Evolutionary conservation across 345 rosid genomes (phyloP).

Genomic region (Triadica sebifera): DNA sequence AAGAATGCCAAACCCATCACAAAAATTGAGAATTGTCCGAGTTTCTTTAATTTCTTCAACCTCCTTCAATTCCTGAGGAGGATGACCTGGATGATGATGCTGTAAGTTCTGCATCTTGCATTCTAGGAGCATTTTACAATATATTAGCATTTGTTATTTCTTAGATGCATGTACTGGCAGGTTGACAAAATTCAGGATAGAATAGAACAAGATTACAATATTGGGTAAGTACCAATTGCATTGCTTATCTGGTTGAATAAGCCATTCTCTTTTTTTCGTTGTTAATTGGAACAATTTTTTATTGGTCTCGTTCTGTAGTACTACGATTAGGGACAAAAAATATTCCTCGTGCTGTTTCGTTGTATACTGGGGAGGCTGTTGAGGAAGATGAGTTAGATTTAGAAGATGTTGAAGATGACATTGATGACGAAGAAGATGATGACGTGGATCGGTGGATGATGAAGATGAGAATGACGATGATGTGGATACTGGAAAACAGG

Average conservation of each 20-base stretch:
- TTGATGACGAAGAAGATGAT: background rate
- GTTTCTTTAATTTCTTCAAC: constrained; percentile 25
- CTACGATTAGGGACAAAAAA: constrained; percentile 23
- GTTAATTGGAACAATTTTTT: background rate
- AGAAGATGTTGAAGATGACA: background rate
- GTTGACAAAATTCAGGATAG: constrained; percentile 21
- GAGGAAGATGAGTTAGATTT: constrained; percentile 11
- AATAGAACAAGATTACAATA: constrained; percentile 18
- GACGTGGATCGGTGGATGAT: constrained; percentile 1
- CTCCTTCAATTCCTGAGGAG: constrained; percentile 15
- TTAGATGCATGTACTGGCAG: background rate
- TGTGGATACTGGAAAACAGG: background rate
- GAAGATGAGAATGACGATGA: constrained; percentile 8
- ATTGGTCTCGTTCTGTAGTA: background rate
- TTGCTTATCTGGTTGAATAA: background rate
- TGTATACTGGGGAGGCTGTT: constrained; percentile 25
- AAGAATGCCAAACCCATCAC: constrained; percentile 24
- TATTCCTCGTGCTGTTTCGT: constrained; percentile 24
- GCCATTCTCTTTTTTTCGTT: background rate
- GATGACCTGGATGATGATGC: constrained; percentile 22
- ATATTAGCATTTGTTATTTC: background rate
- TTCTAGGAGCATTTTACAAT: background rate
- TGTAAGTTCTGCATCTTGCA: constrained; percentile 13
- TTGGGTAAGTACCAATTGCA: constrained; percentile 15
- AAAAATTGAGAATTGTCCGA: constrained; percentile 16